These are phyloP conservation scores for Zygnema cylindricum DNA, from an alignment of 139 green algal genomes.

Conservation along the genomic window DNA sequence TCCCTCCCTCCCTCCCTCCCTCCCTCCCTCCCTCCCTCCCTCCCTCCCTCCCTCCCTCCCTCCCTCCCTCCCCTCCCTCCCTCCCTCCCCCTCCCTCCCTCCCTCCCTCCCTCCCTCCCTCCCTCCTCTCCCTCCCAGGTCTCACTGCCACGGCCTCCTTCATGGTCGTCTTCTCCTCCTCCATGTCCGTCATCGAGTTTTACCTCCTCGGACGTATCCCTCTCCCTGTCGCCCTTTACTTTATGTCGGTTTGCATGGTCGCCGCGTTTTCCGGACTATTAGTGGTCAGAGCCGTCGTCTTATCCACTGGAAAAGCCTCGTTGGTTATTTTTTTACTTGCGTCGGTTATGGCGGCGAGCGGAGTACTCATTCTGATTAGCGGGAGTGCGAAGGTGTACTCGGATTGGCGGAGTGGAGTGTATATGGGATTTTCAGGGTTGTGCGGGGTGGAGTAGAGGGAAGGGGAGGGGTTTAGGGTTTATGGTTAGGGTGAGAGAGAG, in stretches of 20 bases:
- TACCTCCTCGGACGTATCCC: slow-evolving; percentile 55
- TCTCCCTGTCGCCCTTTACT: slow-evolving; percentile 45
- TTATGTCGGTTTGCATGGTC: slow-evolving; percentile 22
- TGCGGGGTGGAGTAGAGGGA: background rate
- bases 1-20: background rate
- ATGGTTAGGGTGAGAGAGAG: background rate
- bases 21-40: background rate
- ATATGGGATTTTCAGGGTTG: slow-evolving; percentile 35
- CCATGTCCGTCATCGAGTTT: slow-evolving; percentile 55
- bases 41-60: background rate
- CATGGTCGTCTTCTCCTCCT: slow-evolving; percentile 62
- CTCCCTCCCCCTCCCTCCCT: background rate
- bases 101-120: background rate
- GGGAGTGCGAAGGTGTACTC: slow-evolving; percentile 14
- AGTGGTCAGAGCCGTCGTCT: slow-evolving; percentile 24
- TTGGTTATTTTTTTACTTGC: slow-evolving; percentile 40
- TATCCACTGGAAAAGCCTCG: slow-evolving; percentile 22
- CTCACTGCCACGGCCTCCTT: slow-evolving; percentile 36
- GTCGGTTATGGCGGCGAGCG: slow-evolving; percentile 22
- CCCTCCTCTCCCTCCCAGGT: background rate
- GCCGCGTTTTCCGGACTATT: slow-evolving; percentile 19
- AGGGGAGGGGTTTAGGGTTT: background rate
- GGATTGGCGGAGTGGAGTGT: slow-evolving; percentile 17
- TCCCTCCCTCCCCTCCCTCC: background rate
- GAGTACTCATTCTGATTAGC: background rate